A percentile compares a stretch with the other conserved stretches of the same genome.
These are phyloP conservation scores for Hypoxylon sp. DNA, from an alignment of 2,329 filamentous ascomycete species.

Conservation along the genomic window DNA sequence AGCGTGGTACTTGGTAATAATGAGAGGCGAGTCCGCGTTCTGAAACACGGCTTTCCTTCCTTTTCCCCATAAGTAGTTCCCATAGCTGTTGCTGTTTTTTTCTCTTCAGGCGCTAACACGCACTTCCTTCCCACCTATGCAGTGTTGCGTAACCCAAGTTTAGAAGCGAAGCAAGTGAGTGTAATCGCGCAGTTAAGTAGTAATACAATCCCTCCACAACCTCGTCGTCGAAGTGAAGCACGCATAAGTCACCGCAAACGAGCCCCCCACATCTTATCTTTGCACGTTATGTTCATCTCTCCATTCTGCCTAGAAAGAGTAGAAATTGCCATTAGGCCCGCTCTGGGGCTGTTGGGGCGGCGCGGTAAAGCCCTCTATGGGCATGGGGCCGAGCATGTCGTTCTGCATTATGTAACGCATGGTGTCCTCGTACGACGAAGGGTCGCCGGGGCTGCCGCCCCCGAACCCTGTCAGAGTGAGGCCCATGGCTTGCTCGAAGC, in stretches of 20 bases:
- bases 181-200: not conserved
- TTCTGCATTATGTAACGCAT: slow-evolving; percentile 51
- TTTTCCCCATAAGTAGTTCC: not conserved
- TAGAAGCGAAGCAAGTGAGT: not conserved
- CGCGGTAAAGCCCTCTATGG: slow-evolving; percentile 35
- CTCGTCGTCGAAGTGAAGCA: too few relatives aligned
- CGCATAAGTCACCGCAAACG: not conserved
- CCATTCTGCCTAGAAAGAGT: slow-evolving; percentile 22
- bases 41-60: not conserved
- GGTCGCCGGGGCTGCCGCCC: slow-evolving; percentile 50
- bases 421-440: slow-evolving; percentile 47
- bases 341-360: slow-evolving; percentile 20
- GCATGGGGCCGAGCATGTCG: slow-evolving; percentile 44
- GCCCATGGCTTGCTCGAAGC: slow-evolving; percentile 62
- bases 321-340: slow-evolving; percentile 29
- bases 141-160: not conserved
- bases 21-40: not conserved
- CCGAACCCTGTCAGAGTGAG: slow-evolving; percentile 59
- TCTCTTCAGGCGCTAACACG: not conserved
- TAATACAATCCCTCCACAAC: slow-evolving; percentile 6
- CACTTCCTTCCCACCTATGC: not conserved
- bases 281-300: not conserved
- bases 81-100: not conserved
- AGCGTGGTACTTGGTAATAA: not conserved
- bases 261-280: not conserved